Conservation (phyloP, 1,139 yeast species). For the Kluyveromyces sp. region DNA sequence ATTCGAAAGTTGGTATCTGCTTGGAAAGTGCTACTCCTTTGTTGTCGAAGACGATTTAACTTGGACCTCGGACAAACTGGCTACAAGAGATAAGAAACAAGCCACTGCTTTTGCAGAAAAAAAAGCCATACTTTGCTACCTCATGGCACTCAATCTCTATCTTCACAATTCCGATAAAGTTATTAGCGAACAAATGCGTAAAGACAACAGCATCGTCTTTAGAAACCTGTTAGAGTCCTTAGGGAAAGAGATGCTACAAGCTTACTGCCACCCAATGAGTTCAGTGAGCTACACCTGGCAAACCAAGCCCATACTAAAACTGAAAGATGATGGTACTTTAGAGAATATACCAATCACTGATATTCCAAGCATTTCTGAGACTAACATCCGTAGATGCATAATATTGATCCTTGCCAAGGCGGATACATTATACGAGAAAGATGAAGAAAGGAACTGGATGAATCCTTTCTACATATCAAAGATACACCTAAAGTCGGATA, state of each 20-base stretch:
- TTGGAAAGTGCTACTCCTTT: conserved; percentile 75
- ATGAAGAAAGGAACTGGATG: conserved; percentile 47
- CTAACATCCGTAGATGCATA: conserved; percentile 27
- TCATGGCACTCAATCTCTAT: conserved; percentile 60
- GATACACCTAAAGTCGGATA: conserved; percentile 44
- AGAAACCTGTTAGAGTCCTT: conserved; percentile 24
- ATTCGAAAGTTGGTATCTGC: conserved; percentile 77
- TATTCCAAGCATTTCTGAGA: conserved; percentile 19
- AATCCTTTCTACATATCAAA: conserved; percentile 55
- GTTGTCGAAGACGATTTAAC: conserved; percentile 83
- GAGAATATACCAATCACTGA: conserved; percentile 25
- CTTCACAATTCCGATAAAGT: conserved; percentile 7
- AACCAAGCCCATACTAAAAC: conserved; percentile 17
- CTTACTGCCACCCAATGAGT: conserved; percentile 53
- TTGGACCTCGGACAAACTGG: conserved; percentile 84
- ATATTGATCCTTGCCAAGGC: conserved; percentile 39
- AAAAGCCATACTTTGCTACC: conserved; percentile 63
- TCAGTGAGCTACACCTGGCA: conserved; percentile 30
- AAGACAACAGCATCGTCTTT: conserved; percentile 35
- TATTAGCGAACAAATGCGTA: conserved; percentile 15
- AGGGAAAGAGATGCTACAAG: conserved; percentile 26
- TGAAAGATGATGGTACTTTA: conserved; percentile 25
- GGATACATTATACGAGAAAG: conserved; percentile 1
- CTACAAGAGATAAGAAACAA: conserved; percentile 53
- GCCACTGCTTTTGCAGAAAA: conserved; percentile 61